Base-by-base conservation (phyloP, 176 grass and related monocot genomes). In the Carex myosuroides region DNA sequence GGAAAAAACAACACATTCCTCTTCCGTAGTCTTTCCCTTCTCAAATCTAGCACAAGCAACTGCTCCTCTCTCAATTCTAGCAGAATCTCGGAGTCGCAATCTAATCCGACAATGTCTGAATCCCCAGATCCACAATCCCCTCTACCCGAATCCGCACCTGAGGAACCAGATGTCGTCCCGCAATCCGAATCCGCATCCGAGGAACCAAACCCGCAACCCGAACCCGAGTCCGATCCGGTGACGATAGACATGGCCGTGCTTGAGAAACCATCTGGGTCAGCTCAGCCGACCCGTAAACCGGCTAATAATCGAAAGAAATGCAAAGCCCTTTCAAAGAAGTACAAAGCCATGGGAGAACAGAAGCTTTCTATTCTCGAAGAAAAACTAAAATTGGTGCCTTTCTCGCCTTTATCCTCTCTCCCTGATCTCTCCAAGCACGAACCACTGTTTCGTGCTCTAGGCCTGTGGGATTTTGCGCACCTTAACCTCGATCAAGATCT, bases 401-500 rank as follows among this genome's bases (percentile, higher is more conserved):
- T 83, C 39, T 55, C 50, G 2, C 73, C 73, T 33, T 8, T 18
- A 56, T 56, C 24, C 13, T 46, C 80, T 67, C 60, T 83, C 41
- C 39, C 80, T 52, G 63, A 62, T 17, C 60, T 83, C 44, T 54
- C 61, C 39, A 84, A 42, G 29, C 80, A 99, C 75, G 93, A 95
- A 88, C 32, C 70, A 8, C 89, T 92, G 5, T 90, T 98, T 75
- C 55, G 84, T 29, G 76, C 86, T 82, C 85, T 99, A 6, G 93
- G 89, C 9, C 88, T 95, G 18, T 88, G 92, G 60, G 87, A 89
- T 26, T 99, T 99, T 69, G 91, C 79, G 53, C 89, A 78, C 80
- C 86, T 93, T 42, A 62, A 13, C 56, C 83, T 92, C 48, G 80
- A 70, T 11, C 74, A 82, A 66, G 83, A 84, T 6, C 57, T 71